A percentile compares a stretch with the other conserved stretches of the same genome.
Conservation (phyloP, 441 rosid genomes). For the Eutrema salsugineum region DNA sequence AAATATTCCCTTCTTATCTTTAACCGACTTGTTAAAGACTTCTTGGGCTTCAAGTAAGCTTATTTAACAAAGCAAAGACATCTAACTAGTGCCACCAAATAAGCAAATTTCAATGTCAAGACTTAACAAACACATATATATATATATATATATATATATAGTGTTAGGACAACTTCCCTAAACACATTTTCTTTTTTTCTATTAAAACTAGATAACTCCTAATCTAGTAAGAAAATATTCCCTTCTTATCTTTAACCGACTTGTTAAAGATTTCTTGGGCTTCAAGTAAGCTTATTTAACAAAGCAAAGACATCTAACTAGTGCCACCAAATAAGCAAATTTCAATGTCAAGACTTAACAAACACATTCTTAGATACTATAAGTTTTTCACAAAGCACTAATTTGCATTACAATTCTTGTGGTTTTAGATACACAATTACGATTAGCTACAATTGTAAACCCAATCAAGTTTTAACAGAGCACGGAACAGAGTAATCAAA, state of each 20-base stretch:
- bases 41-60: no score
- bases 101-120: neutral
- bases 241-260: no score
- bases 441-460: neutral
- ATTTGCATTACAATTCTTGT: neutral
- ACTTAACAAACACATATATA: no score
- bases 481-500: neutral
- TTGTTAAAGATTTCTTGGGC: no score
- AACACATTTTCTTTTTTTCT: no score
- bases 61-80: neutral
- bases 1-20: no score
- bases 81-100: neutral
- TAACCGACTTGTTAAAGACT: no score
- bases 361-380: neutral
- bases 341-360: neutral
- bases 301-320: neutral
- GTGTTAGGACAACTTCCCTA: no score
- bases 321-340: neutral
- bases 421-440: neutral
- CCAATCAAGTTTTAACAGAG: neutral
- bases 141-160: no score
- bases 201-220: no score
- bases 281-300: no score
- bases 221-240: no score
- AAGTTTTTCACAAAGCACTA: neutral